Evolutionary conservation across 192 early-diverging fungal genomes (phyloP).

Genomic region (Dimargaris xerosporica): DNA sequence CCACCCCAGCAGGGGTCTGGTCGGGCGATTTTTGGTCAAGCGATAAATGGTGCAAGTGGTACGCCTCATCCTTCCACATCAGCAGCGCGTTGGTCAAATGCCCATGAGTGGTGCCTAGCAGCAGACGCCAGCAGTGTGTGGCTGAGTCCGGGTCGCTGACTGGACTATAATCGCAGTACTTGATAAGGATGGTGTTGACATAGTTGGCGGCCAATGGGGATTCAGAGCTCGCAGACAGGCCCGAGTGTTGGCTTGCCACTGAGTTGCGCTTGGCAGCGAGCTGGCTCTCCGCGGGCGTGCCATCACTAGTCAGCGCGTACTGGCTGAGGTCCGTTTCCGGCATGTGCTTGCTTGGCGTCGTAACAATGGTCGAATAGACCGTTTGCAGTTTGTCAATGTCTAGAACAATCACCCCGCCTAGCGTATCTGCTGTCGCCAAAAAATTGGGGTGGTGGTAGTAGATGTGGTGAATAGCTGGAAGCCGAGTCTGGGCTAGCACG

Average conservation of each 20-base stretch:
- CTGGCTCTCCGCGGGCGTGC: background rate
- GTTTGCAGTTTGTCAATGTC: background rate
- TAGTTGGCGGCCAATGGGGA: background rate
- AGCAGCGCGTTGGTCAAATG: background rate
- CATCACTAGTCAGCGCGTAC: background rate
- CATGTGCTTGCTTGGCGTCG: background rate
- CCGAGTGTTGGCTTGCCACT: background rate
- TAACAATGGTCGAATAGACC: background rate
- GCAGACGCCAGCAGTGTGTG: background rate
- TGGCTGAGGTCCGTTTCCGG: background rate
- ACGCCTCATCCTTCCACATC: background rate
- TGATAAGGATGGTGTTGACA: background rate
- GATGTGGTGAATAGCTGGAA: too few species aligned
- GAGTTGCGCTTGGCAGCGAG: background rate
- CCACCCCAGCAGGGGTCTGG: slow-evolving; percentile 1
- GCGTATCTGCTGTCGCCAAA: background rate
- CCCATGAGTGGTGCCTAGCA: background rate
- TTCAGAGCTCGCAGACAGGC: background rate
- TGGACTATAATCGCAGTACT: background rate
- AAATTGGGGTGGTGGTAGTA: background rate
- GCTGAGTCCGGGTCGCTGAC: background rate
- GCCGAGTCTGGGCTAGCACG: too few species aligned
- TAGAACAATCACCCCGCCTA: background rate
- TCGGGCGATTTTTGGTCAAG: background rate
- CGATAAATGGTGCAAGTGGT: background rate